Evolutionary conservation across 345 rosid genomes (phyloP).

Genomic region (Bruguiera gymnorhiza): DNA sequence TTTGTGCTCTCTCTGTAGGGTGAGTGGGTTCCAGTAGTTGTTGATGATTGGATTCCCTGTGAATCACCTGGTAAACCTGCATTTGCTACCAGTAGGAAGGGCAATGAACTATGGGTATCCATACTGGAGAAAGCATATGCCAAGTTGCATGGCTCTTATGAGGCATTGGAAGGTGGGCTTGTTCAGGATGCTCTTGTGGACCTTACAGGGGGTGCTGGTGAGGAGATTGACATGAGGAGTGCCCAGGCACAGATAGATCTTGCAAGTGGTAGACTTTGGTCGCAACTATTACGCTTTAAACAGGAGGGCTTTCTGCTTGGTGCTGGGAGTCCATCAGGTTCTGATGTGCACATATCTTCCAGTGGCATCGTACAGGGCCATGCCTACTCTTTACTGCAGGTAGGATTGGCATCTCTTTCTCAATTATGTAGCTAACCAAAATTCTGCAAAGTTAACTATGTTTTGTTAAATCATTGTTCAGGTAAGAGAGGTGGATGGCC

Average conservation of each 20-base stretch:
- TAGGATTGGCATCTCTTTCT: conserved; percentile 26
- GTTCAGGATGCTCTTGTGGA: conserved; percentile 99
- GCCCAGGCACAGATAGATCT: conserved; percentile 99
- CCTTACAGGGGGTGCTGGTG: conserved; percentile 99
- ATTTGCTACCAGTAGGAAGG: conserved; percentile 92
- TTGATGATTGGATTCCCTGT: conserved; percentile 99
- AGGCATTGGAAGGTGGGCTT: conserved; percentile 98
- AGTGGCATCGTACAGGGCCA: conserved; percentile 99
- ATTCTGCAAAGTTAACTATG: neutral
- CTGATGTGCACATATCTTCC: conserved; percentile 96
- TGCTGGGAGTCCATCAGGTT: conserved; percentile 99
- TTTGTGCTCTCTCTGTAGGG: conserved; percentile 52
- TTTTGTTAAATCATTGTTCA: conserved; percentile 25
- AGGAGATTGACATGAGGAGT: conserved; percentile 99
- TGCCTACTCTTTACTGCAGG: conserved; percentile 97
- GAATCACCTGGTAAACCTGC: conserved; percentile 96
- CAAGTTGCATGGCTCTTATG: conserved; percentile 96
- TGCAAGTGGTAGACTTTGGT: conserved; percentile 99
- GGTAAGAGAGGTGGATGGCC: conserved; percentile 99
- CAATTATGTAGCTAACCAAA: neutral
- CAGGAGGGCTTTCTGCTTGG: conserved; percentile 99
- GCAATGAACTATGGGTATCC: conserved; percentile 96
- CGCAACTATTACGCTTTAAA: conserved; percentile 92
- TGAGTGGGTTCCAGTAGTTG: conserved; percentile 99
- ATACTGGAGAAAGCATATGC: conserved; percentile 97